phyloP scores from a whole-genome alignment of 495 filamentous ascomycete species.

The Cercophora sp. region DNA sequence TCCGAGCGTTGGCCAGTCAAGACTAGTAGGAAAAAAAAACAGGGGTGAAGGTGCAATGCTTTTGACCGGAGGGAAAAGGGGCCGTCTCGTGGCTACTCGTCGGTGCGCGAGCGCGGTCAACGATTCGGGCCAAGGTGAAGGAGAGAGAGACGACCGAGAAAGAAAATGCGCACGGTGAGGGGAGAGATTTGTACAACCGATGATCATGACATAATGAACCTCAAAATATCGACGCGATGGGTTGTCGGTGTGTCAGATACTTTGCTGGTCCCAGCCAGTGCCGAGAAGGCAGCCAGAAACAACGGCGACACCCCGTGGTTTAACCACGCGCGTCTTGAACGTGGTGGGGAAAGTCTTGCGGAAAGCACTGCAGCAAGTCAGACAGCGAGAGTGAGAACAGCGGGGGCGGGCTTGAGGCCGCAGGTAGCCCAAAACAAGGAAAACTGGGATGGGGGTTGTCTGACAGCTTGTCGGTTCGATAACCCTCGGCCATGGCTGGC shows the following conservation, averaged over 20 bases:
- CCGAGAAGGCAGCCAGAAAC: not conserved
- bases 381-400: not conserved
- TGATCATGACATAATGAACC: conserved; percentile 18
- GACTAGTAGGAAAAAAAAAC: not conserved
- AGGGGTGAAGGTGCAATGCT: not conserved
- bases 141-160: not conserved
- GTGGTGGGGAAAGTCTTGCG: not conserved
- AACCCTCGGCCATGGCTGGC: no score
- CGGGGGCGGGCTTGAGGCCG: not conserved
- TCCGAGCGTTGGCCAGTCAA: not conserved
- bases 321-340: not conserved
- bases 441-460: not conserved
- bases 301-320: no score
- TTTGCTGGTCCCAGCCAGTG: not conserved
- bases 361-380: no score
- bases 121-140: no score
- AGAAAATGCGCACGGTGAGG: not conserved
- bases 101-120: no score
- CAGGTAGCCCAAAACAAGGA: conserved; percentile 6
- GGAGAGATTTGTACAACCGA: not conserved
- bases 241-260: not conserved
- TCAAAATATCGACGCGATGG: not conserved
- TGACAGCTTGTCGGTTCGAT: not conserved
- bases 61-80: not conserved
- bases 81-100: not conserved